Evolutionary conservation across 1,284 basidiomycete genomes (phyloP).

Genomic region (Leccinum subrobustum): DNA sequence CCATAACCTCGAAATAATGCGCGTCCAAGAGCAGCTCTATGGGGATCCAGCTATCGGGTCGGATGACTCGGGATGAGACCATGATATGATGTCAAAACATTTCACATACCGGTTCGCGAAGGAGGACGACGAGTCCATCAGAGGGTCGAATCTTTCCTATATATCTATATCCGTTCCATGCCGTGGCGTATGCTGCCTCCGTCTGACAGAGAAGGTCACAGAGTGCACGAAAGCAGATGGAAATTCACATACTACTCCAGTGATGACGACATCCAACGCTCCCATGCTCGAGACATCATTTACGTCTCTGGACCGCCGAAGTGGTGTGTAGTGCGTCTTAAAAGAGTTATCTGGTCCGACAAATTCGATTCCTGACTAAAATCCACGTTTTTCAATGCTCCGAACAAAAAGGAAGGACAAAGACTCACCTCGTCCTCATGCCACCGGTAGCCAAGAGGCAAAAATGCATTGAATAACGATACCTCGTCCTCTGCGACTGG

Average conservation of each 20-base stretch:
- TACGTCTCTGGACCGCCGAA: slow-evolving; percentile 9
- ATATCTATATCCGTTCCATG: slow-evolving; percentile 45
- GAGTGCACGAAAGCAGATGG: not conserved
- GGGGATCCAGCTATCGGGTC: slow-evolving; percentile 25
- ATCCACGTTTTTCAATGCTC: slow-evolving; percentile 5
- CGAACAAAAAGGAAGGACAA: not conserved
- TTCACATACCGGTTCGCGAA: slow-evolving; percentile 42
- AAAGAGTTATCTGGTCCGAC: slow-evolving; percentile 37
- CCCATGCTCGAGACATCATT: slow-evolving; percentile 14
- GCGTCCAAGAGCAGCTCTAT: slow-evolving; percentile 35
- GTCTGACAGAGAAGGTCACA: slow-evolving; percentile 37
- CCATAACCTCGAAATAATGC: slow-evolving; percentile 48
- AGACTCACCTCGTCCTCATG: slow-evolving; percentile 36
- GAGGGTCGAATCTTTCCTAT: slow-evolving; percentile 33
- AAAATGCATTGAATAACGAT: slow-evolving; percentile 42
- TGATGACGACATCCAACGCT: slow-evolving; percentile 46
- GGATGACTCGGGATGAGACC: not conserved
- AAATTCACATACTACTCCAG: slow-evolving; percentile 43
- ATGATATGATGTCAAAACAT: not conserved
- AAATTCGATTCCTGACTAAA: slow-evolving; percentile 44
- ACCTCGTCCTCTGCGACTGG: slow-evolving; percentile 25
- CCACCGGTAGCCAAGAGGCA: slow-evolving; percentile 40
- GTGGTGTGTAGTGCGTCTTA: slow-evolving; percentile 35
- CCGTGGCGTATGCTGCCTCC: slow-evolving; percentile 42
- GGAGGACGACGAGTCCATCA: slow-evolving; percentile 37